A percentile compares a stretch with the other conserved stretches of the same genome.
These are phyloP conservation scores for Pyracantha coccinea DNA, from an alignment of 331 rosid species.

Conservation along the genomic window DNA sequence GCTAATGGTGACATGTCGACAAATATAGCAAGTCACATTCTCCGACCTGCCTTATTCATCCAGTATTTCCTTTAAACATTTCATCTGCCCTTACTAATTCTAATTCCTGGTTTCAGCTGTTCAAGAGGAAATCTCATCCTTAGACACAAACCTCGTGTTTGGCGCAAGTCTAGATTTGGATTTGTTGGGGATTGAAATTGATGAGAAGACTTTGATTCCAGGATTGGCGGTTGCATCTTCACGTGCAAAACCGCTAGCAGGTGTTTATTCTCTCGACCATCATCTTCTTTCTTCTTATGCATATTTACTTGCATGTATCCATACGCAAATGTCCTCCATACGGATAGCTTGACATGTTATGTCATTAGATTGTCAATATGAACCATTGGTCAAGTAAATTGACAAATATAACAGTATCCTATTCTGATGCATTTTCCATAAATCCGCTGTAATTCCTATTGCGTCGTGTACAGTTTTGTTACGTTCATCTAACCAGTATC, in stretches of 20 bases:
- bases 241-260: conserved; percentile 74
- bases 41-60: background rate
- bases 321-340: too few species aligned
- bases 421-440: background rate
- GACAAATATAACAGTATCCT: background rate
- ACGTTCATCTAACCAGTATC: background rate
- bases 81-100: conserved; percentile 15
- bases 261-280: conserved; percentile 10
- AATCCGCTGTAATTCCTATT: background rate
- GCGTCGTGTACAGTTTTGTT: background rate
- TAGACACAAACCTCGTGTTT: conserved; percentile 36
- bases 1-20: background rate
- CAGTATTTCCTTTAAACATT: background rate
- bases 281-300: background rate
- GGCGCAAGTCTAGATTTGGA: conserved; percentile 93
- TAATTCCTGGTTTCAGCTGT: conserved; percentile 43
- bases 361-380: background rate
- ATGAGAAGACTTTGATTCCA: conserved; percentile 75
- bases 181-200: conserved; percentile 79
- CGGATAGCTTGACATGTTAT: background rate
- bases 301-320: background rate
- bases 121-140: conserved; percentile 59
- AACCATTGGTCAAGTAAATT: background rate
- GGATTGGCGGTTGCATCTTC: conserved; percentile 89
- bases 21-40: background rate